phyloP scores from a whole-genome alignment of 2,329 filamentous ascomycete genomes.

The Penicillium sp. region DNA sequence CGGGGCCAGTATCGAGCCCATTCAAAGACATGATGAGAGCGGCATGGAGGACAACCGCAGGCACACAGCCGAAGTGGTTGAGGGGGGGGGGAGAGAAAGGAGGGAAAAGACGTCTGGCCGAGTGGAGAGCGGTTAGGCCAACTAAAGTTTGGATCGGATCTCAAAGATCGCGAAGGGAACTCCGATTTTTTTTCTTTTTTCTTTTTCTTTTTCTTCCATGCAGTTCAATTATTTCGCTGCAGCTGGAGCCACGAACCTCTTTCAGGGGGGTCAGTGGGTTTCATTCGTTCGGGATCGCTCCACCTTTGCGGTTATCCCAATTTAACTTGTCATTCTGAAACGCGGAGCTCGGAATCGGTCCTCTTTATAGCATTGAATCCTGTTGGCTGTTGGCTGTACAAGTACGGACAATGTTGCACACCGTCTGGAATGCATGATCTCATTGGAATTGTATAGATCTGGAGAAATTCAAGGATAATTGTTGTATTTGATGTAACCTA shows the following conservation, averaged over 20 bases:
- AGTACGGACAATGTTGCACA: not conserved
- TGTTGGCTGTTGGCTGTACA: not conserved
- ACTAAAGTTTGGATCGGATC: conserved; percentile 4
- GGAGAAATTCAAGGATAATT: not conserved
- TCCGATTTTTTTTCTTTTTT: not conserved
- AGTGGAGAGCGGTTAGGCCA: conserved; percentile 6
- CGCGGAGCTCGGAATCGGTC: conserved; percentile 13
- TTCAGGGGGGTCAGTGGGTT: conserved; percentile 18
- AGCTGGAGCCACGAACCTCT: conserved; percentile 1
- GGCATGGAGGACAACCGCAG: conserved; percentile 31
- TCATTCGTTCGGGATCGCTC: conserved; percentile 18
- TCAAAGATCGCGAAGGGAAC: not conserved
- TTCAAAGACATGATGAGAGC: conserved; percentile 80
- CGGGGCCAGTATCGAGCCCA: conserved; percentile 78
- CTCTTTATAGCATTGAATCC: conserved; percentile 14
- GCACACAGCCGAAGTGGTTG: conserved; percentile 4
- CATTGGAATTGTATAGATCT: not conserved
- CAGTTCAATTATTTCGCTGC: not conserved
- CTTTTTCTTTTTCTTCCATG: not conserved
- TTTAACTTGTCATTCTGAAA: conserved; percentile 24
- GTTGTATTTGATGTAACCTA: not conserved
- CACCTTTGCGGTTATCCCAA: conserved; percentile 26
- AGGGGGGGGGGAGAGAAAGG: conserved; percentile 10
- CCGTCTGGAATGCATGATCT: conserved; percentile 10
- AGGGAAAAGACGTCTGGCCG: conserved; percentile 12